Evolutionary conservation across 495 filamentous ascomycete species (phyloP).

Genomic region (Aspergillus hancockii): DNA sequence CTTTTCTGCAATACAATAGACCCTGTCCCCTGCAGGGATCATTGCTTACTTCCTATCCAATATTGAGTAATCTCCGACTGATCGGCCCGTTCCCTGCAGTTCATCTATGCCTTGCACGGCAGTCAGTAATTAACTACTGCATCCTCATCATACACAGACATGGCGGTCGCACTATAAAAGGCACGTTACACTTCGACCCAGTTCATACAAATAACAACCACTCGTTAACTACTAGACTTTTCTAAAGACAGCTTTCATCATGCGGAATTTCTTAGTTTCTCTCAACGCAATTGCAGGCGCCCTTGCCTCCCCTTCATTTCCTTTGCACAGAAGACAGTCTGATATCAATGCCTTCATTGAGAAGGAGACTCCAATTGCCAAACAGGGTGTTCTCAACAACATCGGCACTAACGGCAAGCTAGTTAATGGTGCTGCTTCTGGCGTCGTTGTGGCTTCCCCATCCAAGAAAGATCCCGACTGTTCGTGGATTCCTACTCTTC

Average conservation of each 20-base stretch:
- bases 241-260: not conserved
- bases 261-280: not conserved
- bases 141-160: not conserved
- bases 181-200: not conserved
- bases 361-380: constrained; percentile 52
- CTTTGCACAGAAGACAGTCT: constrained; percentile 1
- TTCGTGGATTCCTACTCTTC: constrained; percentile 25
- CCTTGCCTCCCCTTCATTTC: not conserved
- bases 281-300: constrained; percentile 1
- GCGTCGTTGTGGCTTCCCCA: constrained; percentile 57
- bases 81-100: constrained; percentile 9
- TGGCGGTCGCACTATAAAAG: not conserved
- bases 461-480: constrained; percentile 56
- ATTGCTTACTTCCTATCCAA: not conserved
- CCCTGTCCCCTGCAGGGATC: not conserved
- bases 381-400: constrained; percentile 58
- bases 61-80: not conserved
- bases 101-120: too few relatives aligned
- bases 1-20: not conserved
- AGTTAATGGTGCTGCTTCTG: constrained; percentile 46
- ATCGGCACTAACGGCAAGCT: constrained; percentile 53
- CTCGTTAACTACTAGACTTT: not conserved
- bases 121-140: too few relatives aligned
- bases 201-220: not conserved
- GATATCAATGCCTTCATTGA: constrained; percentile 53